A percentile compares a stretch with the other conserved stretches of the same genome.
Evolutionary conservation across 106 monocot species (phyloP).

Genomic region (Posidonia australis): DNA sequence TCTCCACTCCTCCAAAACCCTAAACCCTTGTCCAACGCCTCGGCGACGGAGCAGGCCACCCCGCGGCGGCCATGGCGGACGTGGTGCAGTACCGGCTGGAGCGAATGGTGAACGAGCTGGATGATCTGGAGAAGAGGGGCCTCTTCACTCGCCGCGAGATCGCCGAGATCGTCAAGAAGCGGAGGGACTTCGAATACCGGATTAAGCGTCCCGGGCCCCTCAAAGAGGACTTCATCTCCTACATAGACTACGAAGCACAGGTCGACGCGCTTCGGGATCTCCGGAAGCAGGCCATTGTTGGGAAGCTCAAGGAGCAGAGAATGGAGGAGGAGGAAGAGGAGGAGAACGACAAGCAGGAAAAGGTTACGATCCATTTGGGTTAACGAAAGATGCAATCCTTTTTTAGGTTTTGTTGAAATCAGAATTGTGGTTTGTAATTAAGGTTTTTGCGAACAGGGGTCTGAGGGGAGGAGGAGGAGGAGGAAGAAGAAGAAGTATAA

Average conservation of each 20-base stretch:
- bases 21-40: background rate
- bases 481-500: constrained; percentile 7
- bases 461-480: constrained; percentile 1
- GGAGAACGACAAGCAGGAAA: constrained; percentile 7
- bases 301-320: constrained; percentile 13
- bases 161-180: constrained; percentile 52
- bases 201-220: constrained; percentile 69
- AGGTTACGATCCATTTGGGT: too few relatives aligned
- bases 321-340: constrained; percentile 6
- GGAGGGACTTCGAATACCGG: constrained; percentile 83
- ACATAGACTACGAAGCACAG: constrained; percentile 67
- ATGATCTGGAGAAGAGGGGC: constrained; percentile 69
- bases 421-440: too few relatives aligned
- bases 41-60: background rate
- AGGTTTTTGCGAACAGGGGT: too few relatives aligned
- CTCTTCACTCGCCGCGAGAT: constrained; percentile 63
- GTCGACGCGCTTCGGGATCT: constrained; percentile 51
- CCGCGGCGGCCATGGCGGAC: constrained; percentile 50
- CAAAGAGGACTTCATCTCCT: constrained; percentile 55
- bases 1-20: background rate
- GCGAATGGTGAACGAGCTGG: constrained; percentile 87
- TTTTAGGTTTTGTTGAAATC: too few relatives aligned
- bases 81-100: constrained; percentile 71
- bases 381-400: too few relatives aligned
- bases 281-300: constrained; percentile 44